Conservation (phyloP, 306 rosid species). For the Canavalia gladiata region DNA sequence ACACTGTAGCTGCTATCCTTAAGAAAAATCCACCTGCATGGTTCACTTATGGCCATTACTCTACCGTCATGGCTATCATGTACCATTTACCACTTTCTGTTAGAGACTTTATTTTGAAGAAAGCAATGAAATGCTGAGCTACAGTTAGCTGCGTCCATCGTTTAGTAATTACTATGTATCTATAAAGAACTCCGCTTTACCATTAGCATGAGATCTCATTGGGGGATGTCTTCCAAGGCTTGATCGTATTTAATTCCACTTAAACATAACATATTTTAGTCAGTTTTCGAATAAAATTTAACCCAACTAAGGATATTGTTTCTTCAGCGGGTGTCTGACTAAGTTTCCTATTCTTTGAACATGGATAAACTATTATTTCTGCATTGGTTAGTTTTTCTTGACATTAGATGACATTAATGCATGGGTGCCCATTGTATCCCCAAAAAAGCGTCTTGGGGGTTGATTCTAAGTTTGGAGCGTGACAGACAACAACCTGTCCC, state of each 20-base stretch:
- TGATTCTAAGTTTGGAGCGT: background rate
- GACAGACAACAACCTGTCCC: background rate
- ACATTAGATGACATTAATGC: background rate
- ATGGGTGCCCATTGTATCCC: too few species aligned
- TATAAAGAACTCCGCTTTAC: background rate
- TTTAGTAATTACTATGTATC: background rate
- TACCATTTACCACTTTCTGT: slow-evolving; percentile 76
- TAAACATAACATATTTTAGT: background rate
- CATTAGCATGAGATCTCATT: background rate
- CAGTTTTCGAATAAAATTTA: background rate
- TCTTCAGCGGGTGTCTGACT: background rate
- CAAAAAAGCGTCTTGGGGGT: background rate
- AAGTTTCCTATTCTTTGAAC: background rate
- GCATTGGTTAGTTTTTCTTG: background rate
- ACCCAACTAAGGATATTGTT: background rate
- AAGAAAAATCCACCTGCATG: slow-evolving; percentile 82
- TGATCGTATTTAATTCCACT: background rate
- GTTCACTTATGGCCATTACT: slow-evolving; percentile 73
- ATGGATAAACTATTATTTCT: background rate
- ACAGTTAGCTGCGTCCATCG: background rate
- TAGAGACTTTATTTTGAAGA: slow-evolving; percentile 63
- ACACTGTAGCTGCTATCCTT: slow-evolving; percentile 68
- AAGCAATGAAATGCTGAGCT: slow-evolving; percentile 56
- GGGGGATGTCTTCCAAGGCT: background rate
- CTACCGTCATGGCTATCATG: slow-evolving; percentile 68